These are phyloP conservation scores for Penicillium sp. DNA, from an alignment of 2,329 filamentous ascomycete genomes.

Conservation along the genomic window DNA sequence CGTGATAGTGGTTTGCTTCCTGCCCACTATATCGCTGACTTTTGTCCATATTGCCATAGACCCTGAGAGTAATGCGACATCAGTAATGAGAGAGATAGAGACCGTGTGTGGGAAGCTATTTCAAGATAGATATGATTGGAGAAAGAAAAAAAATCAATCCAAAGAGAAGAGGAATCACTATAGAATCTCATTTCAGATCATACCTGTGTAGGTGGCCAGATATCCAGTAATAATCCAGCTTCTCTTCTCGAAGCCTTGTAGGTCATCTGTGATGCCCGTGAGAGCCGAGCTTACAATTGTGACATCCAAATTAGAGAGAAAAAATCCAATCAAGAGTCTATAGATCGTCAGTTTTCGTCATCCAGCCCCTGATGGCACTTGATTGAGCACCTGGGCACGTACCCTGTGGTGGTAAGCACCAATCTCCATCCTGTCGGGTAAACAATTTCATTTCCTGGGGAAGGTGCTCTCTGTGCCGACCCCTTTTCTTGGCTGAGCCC, in stretches of 20 bases:
- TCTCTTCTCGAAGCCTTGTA: slow-evolving; percentile 33
- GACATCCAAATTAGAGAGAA: slow-evolving; percentile 35
- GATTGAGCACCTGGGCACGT: neutral
- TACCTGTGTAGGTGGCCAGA: slow-evolving; percentile 35
- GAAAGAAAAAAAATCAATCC: neutral
- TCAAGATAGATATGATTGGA: neutral
- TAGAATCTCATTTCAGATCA: neutral
- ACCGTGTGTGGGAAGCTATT: neutral
- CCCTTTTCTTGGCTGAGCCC: slow-evolving; percentile 20
- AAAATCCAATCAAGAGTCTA: slow-evolving; percentile 31
- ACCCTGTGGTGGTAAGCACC: slow-evolving; percentile 23
- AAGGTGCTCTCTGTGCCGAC: slow-evolving; percentile 18
- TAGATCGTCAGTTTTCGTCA: neutral
- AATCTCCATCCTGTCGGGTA: slow-evolving; percentile 26
- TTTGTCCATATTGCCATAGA: slow-evolving; percentile 35
- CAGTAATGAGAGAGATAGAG: neutral
- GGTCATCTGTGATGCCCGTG: slow-evolving; percentile 33
- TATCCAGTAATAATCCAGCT: slow-evolving; percentile 40
- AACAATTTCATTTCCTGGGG: slow-evolving; percentile 25
- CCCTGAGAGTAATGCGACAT: slow-evolving; percentile 12
- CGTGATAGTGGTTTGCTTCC: slow-evolving; percentile 24
- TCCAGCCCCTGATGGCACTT: neutral
- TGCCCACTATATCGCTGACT: slow-evolving; percentile 33
- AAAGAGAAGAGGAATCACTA: neutral
- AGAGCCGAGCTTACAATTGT: slow-evolving; percentile 38